A percentile compares a stretch with the other conserved stretches of the same genome.
phyloP scores from a whole-genome alignment of 495 filamentous ascomycete species.

The Neurospora sublineolata region DNA sequence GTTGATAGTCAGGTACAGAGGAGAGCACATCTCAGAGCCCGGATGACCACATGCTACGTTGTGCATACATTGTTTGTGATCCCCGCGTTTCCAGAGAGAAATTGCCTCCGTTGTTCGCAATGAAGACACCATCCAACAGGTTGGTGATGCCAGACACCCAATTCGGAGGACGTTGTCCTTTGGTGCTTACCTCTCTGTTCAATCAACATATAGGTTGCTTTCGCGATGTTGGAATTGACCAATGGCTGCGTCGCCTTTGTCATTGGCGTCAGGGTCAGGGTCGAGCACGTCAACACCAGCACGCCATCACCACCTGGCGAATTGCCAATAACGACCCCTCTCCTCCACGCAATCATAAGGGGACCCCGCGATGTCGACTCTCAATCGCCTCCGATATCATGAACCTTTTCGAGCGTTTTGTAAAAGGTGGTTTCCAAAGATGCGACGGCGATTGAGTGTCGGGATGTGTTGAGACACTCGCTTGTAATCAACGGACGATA shows the following conservation, averaged over 20 bases:
- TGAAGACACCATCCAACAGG: not conserved
- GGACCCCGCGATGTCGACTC: not conserved
- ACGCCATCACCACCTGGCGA: constrained; percentile 7
- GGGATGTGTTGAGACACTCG: not conserved
- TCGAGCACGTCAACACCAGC: constrained; percentile 15
- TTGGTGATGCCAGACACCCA: not conserved
- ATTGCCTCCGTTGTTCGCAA: not conserved
- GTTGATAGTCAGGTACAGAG: not conserved
- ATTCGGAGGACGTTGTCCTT: not conserved
- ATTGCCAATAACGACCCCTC: not conserved
- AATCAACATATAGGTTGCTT: not conserved
- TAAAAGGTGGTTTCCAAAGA: not conserved
- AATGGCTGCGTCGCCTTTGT: not conserved
- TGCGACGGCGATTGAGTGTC: not conserved
- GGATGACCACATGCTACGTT: not conserved
- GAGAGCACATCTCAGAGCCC: not conserved
- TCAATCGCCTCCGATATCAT: not conserved
- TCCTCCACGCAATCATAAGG: not conserved
- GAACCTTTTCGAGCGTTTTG: not conserved
- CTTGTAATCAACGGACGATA: fast-evolving
- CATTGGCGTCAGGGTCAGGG: constrained; percentile 8
- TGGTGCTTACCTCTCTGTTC: not conserved
- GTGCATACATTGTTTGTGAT: not conserved
- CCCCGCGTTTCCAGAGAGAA: no score
- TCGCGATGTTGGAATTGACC: not conserved